phyloP scores from a whole-genome alignment of 2,329 filamentous ascomycete genomes.

The Exophiala spinifera region DNA sequence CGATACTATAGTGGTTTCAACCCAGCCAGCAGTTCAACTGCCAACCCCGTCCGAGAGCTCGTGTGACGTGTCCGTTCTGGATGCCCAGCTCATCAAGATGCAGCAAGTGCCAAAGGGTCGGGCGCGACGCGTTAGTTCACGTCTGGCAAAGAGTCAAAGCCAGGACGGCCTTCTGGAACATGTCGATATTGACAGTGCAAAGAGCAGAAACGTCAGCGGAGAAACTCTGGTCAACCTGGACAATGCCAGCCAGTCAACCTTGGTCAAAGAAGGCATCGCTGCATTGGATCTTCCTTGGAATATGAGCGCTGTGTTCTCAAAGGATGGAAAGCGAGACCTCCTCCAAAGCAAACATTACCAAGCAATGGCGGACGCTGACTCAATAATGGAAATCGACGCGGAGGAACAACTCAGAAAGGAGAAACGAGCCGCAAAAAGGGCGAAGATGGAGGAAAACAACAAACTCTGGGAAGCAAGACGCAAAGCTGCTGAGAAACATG shows the following conservation, averaged over 20 bases:
- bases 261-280: constrained; percentile 41
- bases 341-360: constrained; percentile 11
- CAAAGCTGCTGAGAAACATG: constrained; percentile 31
- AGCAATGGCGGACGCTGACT: background rate
- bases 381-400: constrained; percentile 20
- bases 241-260: constrained; percentile 36
- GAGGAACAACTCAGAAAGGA: constrained; percentile 34
- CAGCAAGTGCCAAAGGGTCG: constrained; percentile 24
- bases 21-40: constrained; percentile 18
- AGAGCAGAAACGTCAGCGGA: constrained; percentile 31
- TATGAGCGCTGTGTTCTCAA: constrained; percentile 24
- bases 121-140: constrained; percentile 25
- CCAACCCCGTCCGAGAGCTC: constrained; percentile 33
- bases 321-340: constrained; percentile 10
- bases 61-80: constrained; percentile 30
- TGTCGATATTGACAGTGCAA: constrained; percentile 28
- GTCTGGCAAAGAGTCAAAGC: constrained; percentile 9
- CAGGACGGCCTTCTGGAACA: constrained; percentile 32
- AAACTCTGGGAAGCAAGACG: constrained; percentile 25
- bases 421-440: constrained; percentile 30
- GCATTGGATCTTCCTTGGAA: constrained; percentile 39
- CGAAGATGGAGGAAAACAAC: constrained; percentile 28
- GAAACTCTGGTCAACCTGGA: constrained; percentile 43
- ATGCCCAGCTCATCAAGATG: constrained; percentile 18
- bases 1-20: constrained; percentile 23